Conservation (phyloP, 2,329 filamentous ascomycete species). For the Aureobasidium zeae region DNA sequence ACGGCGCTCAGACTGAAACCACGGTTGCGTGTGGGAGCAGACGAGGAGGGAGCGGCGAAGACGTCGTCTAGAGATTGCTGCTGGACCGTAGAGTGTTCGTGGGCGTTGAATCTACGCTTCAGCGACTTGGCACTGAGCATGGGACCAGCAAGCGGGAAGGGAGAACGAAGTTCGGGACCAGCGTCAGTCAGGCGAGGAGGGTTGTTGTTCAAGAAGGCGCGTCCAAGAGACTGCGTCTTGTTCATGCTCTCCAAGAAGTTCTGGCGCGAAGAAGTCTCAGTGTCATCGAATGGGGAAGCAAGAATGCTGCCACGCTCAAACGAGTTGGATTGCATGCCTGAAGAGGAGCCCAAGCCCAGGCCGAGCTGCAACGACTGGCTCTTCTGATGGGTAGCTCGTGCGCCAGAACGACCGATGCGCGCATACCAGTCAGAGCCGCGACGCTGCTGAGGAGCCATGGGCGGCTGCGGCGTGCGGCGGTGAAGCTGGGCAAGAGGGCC, state of each 20-base stretch:
- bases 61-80: constrained; percentile 37
- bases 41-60: constrained; percentile 39
- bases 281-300: constrained; percentile 36
- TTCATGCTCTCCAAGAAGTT: constrained; percentile 29
- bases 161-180: constrained; percentile 38
- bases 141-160: constrained; percentile 46
- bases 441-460: constrained; percentile 21
- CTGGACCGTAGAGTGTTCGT: constrained; percentile 33
- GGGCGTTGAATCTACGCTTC: constrained; percentile 49
- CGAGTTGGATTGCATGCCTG: constrained; percentile 12
- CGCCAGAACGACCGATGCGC: constrained; percentile 36
- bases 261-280: constrained; percentile 20
- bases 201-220: constrained; percentile 23
- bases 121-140: constrained; percentile 43
- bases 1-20: constrained; percentile 53
- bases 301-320: constrained; percentile 22
- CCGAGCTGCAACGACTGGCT: constrained; percentile 42
- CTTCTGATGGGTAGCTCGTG: constrained; percentile 43
- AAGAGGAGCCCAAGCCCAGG: constrained; percentile 30
- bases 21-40: constrained; percentile 49
- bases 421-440: constrained; percentile 34
- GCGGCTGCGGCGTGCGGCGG: constrained; percentile 28
- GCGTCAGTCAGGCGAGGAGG: constrained; percentile 9
- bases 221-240: constrained; percentile 27
- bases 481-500: constrained; percentile 38